Evolutionary conservation across 164 flowering plant genomes (phyloP), one percentile per base, ranked within the genome.

Genomic region (Chimonanthus praecox): DNA sequence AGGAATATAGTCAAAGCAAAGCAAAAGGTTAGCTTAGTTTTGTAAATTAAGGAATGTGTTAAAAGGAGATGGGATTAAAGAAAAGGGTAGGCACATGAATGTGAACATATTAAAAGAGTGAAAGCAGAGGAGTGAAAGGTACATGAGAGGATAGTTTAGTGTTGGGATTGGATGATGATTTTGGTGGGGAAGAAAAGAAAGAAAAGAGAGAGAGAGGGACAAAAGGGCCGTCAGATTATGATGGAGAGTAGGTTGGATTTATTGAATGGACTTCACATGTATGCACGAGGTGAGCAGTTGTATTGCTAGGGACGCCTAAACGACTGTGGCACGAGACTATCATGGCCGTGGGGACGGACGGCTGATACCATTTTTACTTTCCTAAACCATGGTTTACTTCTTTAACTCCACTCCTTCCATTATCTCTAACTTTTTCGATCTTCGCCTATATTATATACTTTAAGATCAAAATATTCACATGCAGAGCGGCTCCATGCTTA

Each of bases 221-320:
- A 64, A 70, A 51, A 62, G 74, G 73, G 81, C 72, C 70, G 73
- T 69, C 64, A 78, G 84, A 77, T 80, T 82, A 81, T 81, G 84
- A 78, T 76, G 78, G 80, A 60, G 75, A 81, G 76, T 75, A 82
- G 81, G 80, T 77, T 81, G 84, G 85, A 77, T 69, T 83, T 79
- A 82, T 79, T 82, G 77, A 86, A 75, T 80, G 78, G 73, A 54
- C 70, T 79, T 83, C 92, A 85, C 92, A 87, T 87, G 91, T 77
- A 71, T 64, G 91, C 91, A 85, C 82, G 88, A 84, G 88, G 86
- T 18, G 78, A 71, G 79, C 85, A 74, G 81, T 74, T 79, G 80
- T 81, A 46, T 77, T 75, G 79, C 80, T 46, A 78, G 63, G 67
- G 77, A 46, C 70, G 69, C 71, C 62, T 73, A 73, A 74, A 69